Evolutionary conservation across 164 flowering plant genomes (phyloP).

Genomic region (Macadamia tetraphylla): DNA sequence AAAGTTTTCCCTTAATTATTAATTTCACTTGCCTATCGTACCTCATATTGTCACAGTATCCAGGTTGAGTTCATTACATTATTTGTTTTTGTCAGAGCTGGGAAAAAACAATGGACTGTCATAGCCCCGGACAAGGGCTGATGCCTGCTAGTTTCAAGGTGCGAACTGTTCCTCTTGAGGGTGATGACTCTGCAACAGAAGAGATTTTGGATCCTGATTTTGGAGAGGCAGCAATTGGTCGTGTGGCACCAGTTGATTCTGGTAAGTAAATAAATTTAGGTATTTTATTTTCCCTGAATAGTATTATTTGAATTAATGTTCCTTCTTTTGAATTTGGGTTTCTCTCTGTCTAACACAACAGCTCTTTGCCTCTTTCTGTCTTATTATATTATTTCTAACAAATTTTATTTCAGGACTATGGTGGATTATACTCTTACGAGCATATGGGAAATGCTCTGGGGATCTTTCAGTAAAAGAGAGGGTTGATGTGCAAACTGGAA

Average conservation of each 20-base stretch:
- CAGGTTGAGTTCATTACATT: no score
- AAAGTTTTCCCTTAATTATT: no score
- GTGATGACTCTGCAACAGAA: conserved; percentile 66
- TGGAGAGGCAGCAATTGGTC: conserved; percentile 90
- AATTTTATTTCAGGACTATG: conserved; percentile 48
- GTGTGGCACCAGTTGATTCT: conserved; percentile 90
- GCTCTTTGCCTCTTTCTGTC: background rate
- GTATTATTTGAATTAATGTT: background rate
- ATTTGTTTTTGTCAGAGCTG: conserved; percentile 44
- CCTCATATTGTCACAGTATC: no score
- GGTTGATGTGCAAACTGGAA: conserved; percentile 84
- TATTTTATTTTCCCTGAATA: background rate
- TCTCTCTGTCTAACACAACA: background rate
- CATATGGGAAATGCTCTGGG: conserved; percentile 76
- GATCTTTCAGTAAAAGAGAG: conserved; percentile 71
- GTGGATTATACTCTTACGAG: conserved; percentile 82
- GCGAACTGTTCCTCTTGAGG: conserved; percentile 74
- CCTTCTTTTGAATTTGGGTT: background rate
- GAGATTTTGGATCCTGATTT: conserved; percentile 81
- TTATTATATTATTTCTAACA: background rate
- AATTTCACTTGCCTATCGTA: no score
- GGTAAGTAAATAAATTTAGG: conserved; percentile 28
- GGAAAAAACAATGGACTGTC: conserved; percentile 87
- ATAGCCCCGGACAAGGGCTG: conserved; percentile 85
- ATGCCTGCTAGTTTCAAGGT: conserved; percentile 93